Conservation (phyloP, 2,329 filamentous ascomycete genomes). For the Penicillium hordei region DNA sequence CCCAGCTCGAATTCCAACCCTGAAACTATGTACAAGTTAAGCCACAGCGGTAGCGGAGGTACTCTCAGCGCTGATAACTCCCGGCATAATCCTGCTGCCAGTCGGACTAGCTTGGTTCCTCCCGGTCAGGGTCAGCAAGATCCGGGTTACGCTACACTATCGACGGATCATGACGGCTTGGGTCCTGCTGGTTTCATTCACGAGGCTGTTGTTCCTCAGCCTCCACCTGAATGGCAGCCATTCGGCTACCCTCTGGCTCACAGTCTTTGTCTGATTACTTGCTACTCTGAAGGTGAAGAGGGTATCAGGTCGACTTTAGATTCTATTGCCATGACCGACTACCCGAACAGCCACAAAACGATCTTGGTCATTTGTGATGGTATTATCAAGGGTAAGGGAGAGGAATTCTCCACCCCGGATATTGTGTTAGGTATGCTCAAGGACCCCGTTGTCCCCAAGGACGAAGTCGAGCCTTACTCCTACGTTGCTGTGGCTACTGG, state of each 20-base stretch:
- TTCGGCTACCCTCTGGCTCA: slow-evolving; percentile 95
- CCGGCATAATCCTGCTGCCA: slow-evolving; percentile 43
- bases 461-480: slow-evolving; percentile 86
- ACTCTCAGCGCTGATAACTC: slow-evolving; percentile 52
- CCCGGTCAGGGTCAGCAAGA: slow-evolving; percentile 46
- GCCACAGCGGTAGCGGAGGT: slow-evolving; percentile 56
- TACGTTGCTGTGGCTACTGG: slow-evolving; percentile 96
- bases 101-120: slow-evolving; percentile 61
- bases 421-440: slow-evolving; percentile 92
- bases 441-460: slow-evolving; percentile 74
- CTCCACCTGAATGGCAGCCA: slow-evolving; percentile 94
- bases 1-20: slow-evolving; percentile 47
- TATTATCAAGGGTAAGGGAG: slow-evolving; percentile 94
- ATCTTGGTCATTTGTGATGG: slow-evolving; percentile 96
- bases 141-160: slow-evolving; percentile 53
- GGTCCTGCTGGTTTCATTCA: slow-evolving; percentile 95
- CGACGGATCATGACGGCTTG: slow-evolving; percentile 65
- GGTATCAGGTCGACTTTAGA: slow-evolving; percentile 92
- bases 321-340: slow-evolving; percentile 95
- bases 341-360: slow-evolving; percentile 97
- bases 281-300: slow-evolving; percentile 92
- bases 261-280: slow-evolving; percentile 89
- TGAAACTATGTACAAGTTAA: slow-evolving; percentile 66
- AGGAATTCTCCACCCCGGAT: slow-evolving; percentile 82
- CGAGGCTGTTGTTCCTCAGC: slow-evolving; percentile 91